Conservation (phyloP, 1,284 basidiomycete species). For the Pyrrhoderma lamaoense region DNA sequence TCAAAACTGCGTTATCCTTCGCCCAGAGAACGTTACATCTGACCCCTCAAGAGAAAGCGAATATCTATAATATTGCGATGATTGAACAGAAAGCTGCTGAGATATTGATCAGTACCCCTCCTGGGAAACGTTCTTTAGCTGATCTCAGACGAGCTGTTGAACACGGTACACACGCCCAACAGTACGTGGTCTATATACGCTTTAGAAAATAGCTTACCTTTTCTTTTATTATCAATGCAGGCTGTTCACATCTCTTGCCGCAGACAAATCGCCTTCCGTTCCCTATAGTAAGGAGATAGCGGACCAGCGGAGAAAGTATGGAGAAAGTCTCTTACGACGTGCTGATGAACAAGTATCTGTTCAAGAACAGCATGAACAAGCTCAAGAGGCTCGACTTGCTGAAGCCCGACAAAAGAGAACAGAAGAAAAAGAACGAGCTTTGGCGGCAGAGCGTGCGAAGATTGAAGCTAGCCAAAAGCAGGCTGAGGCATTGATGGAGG, state of each 20-base stretch:
- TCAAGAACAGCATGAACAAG: slow-evolving; percentile 71
- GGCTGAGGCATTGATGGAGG: slow-evolving; percentile 66
- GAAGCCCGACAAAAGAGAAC: slow-evolving; percentile 61
- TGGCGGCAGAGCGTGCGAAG: slow-evolving; percentile 45
- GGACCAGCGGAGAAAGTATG: slow-evolving; percentile 82
- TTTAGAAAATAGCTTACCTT: too few species aligned
- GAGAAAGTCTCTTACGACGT: slow-evolving; percentile 73
- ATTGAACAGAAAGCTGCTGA: slow-evolving; percentile 93
- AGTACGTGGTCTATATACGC: slow-evolving; percentile 40
- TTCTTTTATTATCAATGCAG: slow-evolving; percentile 32
- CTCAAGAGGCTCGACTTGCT: slow-evolving; percentile 67
- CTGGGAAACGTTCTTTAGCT: slow-evolving; percentile 69
- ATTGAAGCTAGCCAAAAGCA: slow-evolving; percentile 51
- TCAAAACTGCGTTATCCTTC: slow-evolving; percentile 74
- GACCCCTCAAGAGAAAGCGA: slow-evolving; percentile 80
- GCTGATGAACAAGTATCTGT: slow-evolving; percentile 70
- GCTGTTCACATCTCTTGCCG: slow-evolving; percentile 75
- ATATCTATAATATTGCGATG: slow-evolving; percentile 92
- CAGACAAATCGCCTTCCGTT: slow-evolving; percentile 60
- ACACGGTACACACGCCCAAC: slow-evolving; percentile 83
- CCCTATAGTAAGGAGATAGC: slow-evolving; percentile 84
- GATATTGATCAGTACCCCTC: slow-evolving; percentile 67
- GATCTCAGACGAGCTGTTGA: slow-evolving; percentile 75
- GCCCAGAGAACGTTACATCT: slow-evolving; percentile 80
- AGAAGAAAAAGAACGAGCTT: slow-evolving; percentile 55